Evolutionary conservation across 2,329 filamentous ascomycete genomes (phyloP).

Genomic region (Phoma sp.): DNA sequence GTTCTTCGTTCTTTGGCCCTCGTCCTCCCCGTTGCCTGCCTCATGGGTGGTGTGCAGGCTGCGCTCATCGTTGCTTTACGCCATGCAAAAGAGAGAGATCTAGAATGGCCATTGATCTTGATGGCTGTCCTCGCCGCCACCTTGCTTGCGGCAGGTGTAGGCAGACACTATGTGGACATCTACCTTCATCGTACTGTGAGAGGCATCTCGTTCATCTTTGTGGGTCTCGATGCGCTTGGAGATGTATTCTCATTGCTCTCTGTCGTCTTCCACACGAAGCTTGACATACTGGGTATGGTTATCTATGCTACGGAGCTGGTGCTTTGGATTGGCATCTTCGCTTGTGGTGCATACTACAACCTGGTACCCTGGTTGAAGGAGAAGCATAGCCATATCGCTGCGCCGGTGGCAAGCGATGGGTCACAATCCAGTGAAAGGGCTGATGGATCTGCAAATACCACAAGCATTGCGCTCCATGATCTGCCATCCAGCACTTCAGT

Average conservation of each 20-base stretch:
- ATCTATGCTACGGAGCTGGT: constrained; percentile 72
- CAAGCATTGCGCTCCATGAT: constrained; percentile 54
- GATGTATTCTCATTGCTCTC: constrained; percentile 73
- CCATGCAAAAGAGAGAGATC: constrained; percentile 52
- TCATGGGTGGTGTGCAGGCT: constrained; percentile 67
- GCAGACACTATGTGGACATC: constrained; percentile 75
- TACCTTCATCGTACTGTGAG: constrained; percentile 70
- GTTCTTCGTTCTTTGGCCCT: constrained; percentile 58
- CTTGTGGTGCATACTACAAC: constrained; percentile 71
- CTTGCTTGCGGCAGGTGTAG: constrained; percentile 70
- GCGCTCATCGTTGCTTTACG: constrained; percentile 66
- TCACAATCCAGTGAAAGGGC: background rate
- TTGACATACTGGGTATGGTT: constrained; percentile 69
- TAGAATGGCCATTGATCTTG: constrained; percentile 68
- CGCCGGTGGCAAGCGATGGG: background rate
- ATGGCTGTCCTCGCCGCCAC: constrained; percentile 72
- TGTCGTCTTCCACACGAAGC: constrained; percentile 65
- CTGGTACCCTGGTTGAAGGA: constrained; percentile 64
- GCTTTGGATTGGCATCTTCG: constrained; percentile 73
- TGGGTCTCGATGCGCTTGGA: constrained; percentile 72
- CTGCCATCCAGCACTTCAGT: constrained; percentile 69
- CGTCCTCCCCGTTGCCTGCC: constrained; percentile 59
- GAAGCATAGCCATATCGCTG: constrained; percentile 30
- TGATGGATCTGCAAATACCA: constrained; percentile 10
- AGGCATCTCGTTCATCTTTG: constrained; percentile 76